These are phyloP conservation scores for Trypanosoma melophagium DNA, from an alignment of 208 protist genomes.

Conservation along the genomic window DNA sequence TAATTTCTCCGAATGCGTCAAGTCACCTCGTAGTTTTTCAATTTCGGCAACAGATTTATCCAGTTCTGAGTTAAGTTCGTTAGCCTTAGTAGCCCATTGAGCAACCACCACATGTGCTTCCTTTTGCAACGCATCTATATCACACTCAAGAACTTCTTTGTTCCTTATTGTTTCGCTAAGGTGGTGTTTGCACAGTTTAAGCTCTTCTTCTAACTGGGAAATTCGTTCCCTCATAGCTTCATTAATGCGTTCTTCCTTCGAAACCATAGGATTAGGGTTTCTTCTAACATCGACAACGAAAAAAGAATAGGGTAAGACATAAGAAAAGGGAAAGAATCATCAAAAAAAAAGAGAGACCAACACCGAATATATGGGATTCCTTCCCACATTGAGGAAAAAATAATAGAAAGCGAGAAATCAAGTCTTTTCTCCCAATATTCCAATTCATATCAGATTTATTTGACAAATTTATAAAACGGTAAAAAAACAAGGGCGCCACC, in stretches of 20 bases:
- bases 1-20: conserved; percentile 13
- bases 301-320: conserved; percentile 14
- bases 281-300: conserved; percentile 10
- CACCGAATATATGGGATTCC: not conserved
- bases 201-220: conserved; percentile 67
- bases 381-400: not conserved
- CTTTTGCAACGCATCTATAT: conserved; percentile 49
- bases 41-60: conserved; percentile 22
- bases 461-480: too few species aligned
- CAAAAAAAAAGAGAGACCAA: conserved; percentile 10
- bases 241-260: conserved; percentile 55
- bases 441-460: too few species aligned
- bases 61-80: conserved; percentile 43
- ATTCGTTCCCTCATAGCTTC: conserved; percentile 69
- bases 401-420: conserved; percentile 2
- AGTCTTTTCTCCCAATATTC: too few species aligned
- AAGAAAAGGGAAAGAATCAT: conserved; percentile 31
- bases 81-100: conserved; percentile 66
- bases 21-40: conserved; percentile 3
- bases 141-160: conserved; percentile 47
- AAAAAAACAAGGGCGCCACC: too few species aligned
- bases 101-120: conserved; percentile 73
- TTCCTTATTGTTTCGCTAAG: conserved; percentile 20
- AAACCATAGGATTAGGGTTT: conserved; percentile 29
- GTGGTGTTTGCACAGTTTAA: conserved; percentile 31